Evolutionary conservation across 2,329 filamentous ascomycete genomes (phyloP).

Genomic region (Exophiala calicioides): DNA sequence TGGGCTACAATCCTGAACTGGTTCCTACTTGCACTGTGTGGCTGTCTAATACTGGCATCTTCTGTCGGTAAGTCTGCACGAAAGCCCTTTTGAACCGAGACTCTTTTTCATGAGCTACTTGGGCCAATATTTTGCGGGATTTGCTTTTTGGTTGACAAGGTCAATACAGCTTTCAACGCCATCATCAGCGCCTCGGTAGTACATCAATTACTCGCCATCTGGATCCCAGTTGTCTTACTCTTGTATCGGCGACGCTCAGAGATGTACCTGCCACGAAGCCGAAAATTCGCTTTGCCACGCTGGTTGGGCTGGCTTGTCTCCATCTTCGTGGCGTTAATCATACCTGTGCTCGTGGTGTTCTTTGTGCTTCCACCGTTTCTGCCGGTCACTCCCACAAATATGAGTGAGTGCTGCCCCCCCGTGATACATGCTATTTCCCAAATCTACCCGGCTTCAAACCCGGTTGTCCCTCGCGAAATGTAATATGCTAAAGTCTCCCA

Average conservation of each 20-base stretch:
- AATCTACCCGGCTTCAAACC: too few relatives aligned
- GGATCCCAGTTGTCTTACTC: conserved; percentile 29
- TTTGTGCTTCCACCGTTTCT: conserved; percentile 15
- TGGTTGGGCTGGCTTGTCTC: conserved; percentile 9
- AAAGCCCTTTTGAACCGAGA: conserved; percentile 37
- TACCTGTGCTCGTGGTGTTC: conserved; percentile 12
- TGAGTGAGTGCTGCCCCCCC: conserved; percentile 13
- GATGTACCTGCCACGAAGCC: conserved; percentile 9
- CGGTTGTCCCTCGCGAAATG: too few relatives aligned
- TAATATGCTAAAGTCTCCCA: neutral
- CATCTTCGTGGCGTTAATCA: conserved; percentile 41
- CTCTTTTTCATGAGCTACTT: conserved; percentile 48
- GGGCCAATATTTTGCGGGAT: too few relatives aligned
- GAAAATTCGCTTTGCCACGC: conserved; percentile 7
- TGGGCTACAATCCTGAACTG: conserved; percentile 30
- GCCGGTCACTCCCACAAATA: conserved; percentile 8
- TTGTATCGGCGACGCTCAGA: conserved; percentile 5
- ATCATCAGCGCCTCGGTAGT: conserved; percentile 61
- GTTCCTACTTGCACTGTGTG: conserved; percentile 30
- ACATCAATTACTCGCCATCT: conserved; percentile 57
- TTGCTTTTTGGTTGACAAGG: conserved; percentile 40
- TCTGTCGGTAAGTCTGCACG: conserved; percentile 4
- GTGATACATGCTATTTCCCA: neutral
- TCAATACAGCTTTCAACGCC: conserved; percentile 55
- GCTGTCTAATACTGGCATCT: conserved; percentile 29